Evolutionary conservation across 2,329 filamentous ascomycete species (phyloP).

Genomic region (Calonectria pteridis): DNA sequence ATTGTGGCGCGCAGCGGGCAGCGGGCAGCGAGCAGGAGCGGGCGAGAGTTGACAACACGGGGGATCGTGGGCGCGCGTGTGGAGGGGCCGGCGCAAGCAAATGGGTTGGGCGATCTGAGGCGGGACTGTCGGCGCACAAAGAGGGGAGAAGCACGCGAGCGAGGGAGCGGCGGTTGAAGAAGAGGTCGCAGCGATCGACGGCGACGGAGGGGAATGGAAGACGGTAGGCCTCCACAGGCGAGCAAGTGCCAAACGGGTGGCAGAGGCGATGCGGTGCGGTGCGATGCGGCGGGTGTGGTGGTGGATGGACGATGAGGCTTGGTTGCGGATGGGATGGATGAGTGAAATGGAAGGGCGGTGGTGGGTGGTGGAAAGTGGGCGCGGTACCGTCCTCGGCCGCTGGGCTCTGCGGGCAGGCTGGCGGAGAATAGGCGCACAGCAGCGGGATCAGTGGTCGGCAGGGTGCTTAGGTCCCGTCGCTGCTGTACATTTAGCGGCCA

Average conservation of each 20-base stretch:
- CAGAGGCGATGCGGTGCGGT: constrained; percentile 35
- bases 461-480: background rate
- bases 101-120: constrained; percentile 8
- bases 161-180: constrained; percentile 23
- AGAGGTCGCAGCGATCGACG: constrained; percentile 14
- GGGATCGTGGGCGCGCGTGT: constrained; percentile 4
- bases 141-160: constrained; percentile 1
- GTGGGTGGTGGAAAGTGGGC: constrained; percentile 37
- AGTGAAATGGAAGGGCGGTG: constrained; percentile 35
- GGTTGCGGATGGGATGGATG: constrained; percentile 33
- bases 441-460: background rate
- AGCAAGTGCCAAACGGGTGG: constrained; percentile 31
- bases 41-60: background rate
- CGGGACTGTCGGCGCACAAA: constrained; percentile 4
- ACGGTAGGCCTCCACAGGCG: constrained; percentile 30
- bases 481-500: constrained; percentile 6
- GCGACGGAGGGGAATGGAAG: constrained; percentile 2
- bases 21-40: constrained; percentile 21
- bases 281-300: background rate
- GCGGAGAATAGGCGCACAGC: constrained; percentile 41
- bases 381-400: constrained; percentile 31
- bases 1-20: constrained; percentile 35
- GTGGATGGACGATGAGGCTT: constrained; percentile 38
- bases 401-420: constrained; percentile 18
- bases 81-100: constrained; percentile 20